Evolutionary conservation across 768 basidiomycete species (phyloP).

Genomic region (Rhizopogon vinicolor): DNA sequence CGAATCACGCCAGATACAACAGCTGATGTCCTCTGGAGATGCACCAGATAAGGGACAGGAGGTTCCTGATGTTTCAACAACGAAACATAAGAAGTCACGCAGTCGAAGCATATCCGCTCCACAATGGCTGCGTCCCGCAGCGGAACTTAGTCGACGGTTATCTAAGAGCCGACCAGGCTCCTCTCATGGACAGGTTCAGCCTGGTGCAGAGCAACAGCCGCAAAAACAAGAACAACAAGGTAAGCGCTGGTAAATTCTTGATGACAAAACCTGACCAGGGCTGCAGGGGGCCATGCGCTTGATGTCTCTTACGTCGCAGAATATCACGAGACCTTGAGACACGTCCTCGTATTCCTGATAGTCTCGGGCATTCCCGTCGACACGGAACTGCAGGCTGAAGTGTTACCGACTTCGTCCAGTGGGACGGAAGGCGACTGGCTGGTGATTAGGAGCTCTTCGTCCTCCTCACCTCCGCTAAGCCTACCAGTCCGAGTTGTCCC

Average conservation of each 20-base stretch:
- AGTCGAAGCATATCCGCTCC: conserved; percentile 57
- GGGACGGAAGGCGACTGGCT: conserved; percentile 48
- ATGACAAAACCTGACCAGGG: not conserved
- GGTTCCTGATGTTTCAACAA: conserved; percentile 8
- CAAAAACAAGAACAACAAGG: not conserved
- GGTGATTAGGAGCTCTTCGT: conserved; percentile 54
- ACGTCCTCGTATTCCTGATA: conserved; percentile 71
- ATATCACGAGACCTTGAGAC: conserved; percentile 81
- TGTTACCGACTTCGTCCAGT: conserved; percentile 42
- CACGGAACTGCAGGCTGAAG: conserved; percentile 60
- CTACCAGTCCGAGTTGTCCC: conserved; percentile 53
- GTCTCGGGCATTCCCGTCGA: conserved; percentile 45
- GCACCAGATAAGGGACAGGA: conserved; percentile 10
- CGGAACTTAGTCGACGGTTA: conserved; percentile 1
- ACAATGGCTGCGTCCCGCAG: conserved; percentile 45
- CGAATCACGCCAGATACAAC: conserved; percentile 39
- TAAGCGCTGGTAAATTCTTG: no score
- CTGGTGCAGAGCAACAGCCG: conserved; percentile 3
- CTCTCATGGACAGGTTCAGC: conserved; percentile 17
- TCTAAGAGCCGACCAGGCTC: conserved; percentile 22
- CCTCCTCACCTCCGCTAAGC: conserved; percentile 51
- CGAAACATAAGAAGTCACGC: conserved; percentile 28
- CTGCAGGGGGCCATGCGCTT: conserved; percentile 16
- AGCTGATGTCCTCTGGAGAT: not conserved
- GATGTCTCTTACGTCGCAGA: conserved; percentile 60